Evolutionary conservation across 1,284 basidiomycete genomes (phyloP), one percentile per base, ranked within the genome.

Genomic region (Hymenochaete sp.): DNA sequence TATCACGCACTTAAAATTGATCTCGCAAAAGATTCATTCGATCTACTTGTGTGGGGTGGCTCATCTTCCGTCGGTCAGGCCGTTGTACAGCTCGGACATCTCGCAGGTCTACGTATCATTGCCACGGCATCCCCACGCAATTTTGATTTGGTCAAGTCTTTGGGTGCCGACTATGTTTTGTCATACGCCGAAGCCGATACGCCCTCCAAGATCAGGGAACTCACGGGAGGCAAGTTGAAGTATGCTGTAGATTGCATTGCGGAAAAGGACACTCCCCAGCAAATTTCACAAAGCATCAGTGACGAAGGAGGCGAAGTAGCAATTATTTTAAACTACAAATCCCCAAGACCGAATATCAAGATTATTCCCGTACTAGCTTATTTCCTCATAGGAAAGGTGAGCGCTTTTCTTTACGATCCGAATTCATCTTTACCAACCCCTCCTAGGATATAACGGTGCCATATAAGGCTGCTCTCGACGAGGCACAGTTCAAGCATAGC

Each of bases 41-140:
- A 53, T 38, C 52, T 62, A 40, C 55, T 72, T 21, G 57, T 72
- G 27, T 68, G 67, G 56, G 65, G 62, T 14, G 70, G 67, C 10
- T 58, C 67, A 9, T 62, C 65, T 9, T 58, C 62, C 5, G 66
- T 70, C 19, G 71, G 71, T 2, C 57, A 66, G 14, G 65, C 62
- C 52, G 65, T 65, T 6, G 53, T 71, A 29, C 68, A 72, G 51
- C 59, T 72, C 14, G 67, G 60, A 10, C 59, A 58, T 25, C 52
- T 61, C 13, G 53, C 60, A 1, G 66, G 67, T 19, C 56, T 61
- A 48, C 58, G 57, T 19, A 66, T 70, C 40, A 57, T 68, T 51
- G 55, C 62, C n/a, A 68, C 66, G 9, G 65, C 66, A 7, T 68
- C 67, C 26, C 58, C 64, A 1, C 56, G 57, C 22, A 66, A 66